Evolutionary conservation across 169 alveolate species (phyloP).

Genomic region (Plasmodium gallinaceum): DNA sequence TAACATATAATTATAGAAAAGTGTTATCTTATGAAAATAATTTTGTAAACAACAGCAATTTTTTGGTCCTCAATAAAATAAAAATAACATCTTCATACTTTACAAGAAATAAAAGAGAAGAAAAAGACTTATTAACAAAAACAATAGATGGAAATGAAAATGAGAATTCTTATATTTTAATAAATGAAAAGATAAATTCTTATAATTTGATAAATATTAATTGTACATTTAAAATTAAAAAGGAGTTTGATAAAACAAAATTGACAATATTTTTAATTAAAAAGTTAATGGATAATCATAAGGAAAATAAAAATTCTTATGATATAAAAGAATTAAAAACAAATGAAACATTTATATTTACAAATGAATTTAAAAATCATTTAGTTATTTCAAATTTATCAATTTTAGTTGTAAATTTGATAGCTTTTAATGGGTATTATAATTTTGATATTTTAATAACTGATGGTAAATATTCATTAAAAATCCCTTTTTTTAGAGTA

Average conservation of each 20-base stretch:
- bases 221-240: conserved; percentile 19
- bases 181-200: not conserved
- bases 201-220: conserved; percentile 18
- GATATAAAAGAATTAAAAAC: conserved; percentile 28
- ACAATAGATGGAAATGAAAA: conserved; percentile 4
- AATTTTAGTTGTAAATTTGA: conserved; percentile 36
- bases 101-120: conserved; percentile 13
- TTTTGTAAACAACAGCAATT: not conserved
- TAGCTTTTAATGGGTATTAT: conserved; percentile 35
- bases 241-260: conserved; percentile 16
- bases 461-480: conserved; percentile 31
- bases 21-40: not conserved
- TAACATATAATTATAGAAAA: not conserved
- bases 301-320: not conserved
- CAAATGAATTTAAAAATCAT: conserved; percentile 10
- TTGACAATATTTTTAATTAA: conserved; percentile 25
- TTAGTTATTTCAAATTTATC: conserved; percentile 34
- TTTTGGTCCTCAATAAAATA: conserved; percentile 16
- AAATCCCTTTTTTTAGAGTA: conserved; percentile 27
- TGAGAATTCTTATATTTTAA: conserved; percentile 7
- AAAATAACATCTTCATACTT: conserved; percentile 7
- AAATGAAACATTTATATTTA: conserved; percentile 59
- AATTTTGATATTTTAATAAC: conserved; percentile 32
- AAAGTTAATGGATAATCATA: conserved; percentile 6
- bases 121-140: not conserved